Conservation (phyloP, 768 basidiomycete genomes). For the Lentinula guzmanii region DNA sequence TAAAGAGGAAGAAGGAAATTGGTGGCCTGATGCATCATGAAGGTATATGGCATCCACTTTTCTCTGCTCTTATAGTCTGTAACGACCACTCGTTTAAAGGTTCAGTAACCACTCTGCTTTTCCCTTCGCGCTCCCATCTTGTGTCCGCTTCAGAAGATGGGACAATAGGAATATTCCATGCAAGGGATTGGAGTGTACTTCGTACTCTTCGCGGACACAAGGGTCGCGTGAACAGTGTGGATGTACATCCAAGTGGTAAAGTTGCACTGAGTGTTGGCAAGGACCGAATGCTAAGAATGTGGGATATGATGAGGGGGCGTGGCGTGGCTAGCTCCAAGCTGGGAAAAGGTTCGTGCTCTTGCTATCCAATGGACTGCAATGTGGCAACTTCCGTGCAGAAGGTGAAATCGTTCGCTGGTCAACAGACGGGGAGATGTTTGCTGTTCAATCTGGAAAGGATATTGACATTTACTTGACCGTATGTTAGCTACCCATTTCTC, state of each 20-base stretch:
- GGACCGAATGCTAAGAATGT: conserved; percentile 90
- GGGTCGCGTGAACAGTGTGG: conserved; percentile 83
- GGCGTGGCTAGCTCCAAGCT: conserved; percentile 86
- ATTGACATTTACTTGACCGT: conserved; percentile 86
- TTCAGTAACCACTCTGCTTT: conserved; percentile 83
- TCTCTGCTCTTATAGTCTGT: background rate
- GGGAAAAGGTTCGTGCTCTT: conserved; percentile 60
- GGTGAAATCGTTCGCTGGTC: conserved; percentile 93
- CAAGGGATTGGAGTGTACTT: conserved; percentile 90
- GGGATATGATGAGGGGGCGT: conserved; percentile 96
- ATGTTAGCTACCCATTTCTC: conserved; percentile 2
- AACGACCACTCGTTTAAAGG: conserved; percentile 38
- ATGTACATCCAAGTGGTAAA: conserved; percentile 90
- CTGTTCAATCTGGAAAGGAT: conserved; percentile 67
- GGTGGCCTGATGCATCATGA: conserved; percentile 94
- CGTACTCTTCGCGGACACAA: conserved; percentile 90
- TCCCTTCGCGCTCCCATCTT: conserved; percentile 85
- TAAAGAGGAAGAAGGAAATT: conserved; percentile 86
- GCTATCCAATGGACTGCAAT: background rate
- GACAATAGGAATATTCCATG: conserved; percentile 82
- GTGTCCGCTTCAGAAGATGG: conserved; percentile 92
- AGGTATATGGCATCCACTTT: conserved; percentile 42
- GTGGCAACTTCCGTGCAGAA: conserved; percentile 33
- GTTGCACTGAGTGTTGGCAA: conserved; percentile 88
- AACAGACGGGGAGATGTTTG: conserved; percentile 67